Percentiles rank a stretch among this genome's conserved stretches.
Evolutionary conservation across 2,329 filamentous ascomycete genomes (phyloP).

Genomic region (Onygena corvina): DNA sequence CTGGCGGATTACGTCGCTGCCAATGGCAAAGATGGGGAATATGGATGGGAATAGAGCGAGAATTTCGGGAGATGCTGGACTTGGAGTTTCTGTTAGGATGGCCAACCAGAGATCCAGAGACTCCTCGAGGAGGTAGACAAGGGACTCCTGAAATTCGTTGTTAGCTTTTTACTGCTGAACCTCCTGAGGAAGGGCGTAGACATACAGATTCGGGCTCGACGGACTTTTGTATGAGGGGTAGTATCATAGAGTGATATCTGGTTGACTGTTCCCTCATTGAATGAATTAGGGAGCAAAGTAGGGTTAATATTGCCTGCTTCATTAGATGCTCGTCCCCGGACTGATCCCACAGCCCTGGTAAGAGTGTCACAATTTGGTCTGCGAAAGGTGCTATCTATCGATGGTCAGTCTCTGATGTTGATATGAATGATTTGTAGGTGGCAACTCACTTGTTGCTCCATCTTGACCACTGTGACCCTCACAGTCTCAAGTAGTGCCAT

Average conservation of each 20-base stretch:
- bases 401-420: slow-evolving; percentile 62
- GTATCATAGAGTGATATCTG: slow-evolving; percentile 64
- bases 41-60: slow-evolving; percentile 50
- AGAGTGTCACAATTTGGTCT: slow-evolving; percentile 66
- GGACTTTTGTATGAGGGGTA: slow-evolving; percentile 71
- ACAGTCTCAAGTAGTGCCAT: slow-evolving; percentile 82
- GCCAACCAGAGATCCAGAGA: slow-evolving; percentile 79
- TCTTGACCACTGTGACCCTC: slow-evolving; percentile 62
- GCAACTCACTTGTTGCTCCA: slow-evolving; percentile 56
- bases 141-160: slow-evolving; percentile 39
- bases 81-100: slow-evolving; percentile 54
- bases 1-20: slow-evolving; percentile 50
- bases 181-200: slow-evolving; percentile 7
- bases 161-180: background rate
- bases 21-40: slow-evolving; percentile 55
- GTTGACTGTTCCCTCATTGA: slow-evolving; percentile 69
- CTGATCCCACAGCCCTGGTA: slow-evolving; percentile 74
- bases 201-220: slow-evolving; percentile 60
- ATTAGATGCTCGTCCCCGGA: slow-evolving; percentile 81
- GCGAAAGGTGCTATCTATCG: slow-evolving; percentile 51
- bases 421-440: slow-evolving; percentile 53
- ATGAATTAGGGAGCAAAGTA: slow-evolving; percentile 72
- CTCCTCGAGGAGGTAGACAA: slow-evolving; percentile 80
- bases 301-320: slow-evolving; percentile 82
- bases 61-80: slow-evolving; percentile 50